These are phyloP conservation scores for Starmerella bombi DNA, from an alignment of 805 yeast species.

Conservation along the genomic window DNA sequence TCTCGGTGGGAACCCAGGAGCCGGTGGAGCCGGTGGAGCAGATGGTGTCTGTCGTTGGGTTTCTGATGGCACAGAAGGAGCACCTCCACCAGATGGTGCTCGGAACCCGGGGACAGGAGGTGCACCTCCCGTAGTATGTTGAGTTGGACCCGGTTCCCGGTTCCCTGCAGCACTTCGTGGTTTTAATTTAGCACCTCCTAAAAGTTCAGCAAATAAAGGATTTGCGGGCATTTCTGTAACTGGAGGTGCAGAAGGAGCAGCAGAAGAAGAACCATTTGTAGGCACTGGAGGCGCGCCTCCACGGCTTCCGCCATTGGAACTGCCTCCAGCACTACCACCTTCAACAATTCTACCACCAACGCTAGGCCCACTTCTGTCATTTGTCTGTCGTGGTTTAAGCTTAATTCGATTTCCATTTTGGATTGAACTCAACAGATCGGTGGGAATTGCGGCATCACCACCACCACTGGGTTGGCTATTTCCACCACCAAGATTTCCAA, in stretches of 20 bases:
- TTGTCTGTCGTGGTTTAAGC: constrained; percentile 50
- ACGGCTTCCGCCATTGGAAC: constrained; percentile 19
- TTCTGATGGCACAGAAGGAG: constrained; percentile 10
- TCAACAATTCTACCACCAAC: constrained; percentile 31
- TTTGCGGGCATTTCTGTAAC: constrained; percentile 16
- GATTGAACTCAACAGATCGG: constrained; percentile 61
- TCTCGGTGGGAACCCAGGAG: neutral
- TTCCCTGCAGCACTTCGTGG: constrained; percentile 7
- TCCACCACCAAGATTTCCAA: constrained; percentile 22
- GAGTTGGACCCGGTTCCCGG: constrained; percentile 4
- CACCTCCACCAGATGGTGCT: constrained; percentile 1
- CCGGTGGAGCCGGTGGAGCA: constrained; percentile 17
- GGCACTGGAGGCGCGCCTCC: constrained; percentile 10
- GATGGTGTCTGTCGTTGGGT: constrained; percentile 19
- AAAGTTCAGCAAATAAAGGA: constrained; percentile 18
- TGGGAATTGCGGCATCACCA: constrained; percentile 24
- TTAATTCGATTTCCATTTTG: constrained; percentile 43
- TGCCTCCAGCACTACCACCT: constrained; percentile 19
- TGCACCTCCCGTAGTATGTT: constrained; percentile 5
- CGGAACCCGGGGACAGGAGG: constrained; percentile 14
- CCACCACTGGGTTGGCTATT: constrained; percentile 25
- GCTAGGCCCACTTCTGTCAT: constrained; percentile 52
- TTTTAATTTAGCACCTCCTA: constrained; percentile 15
- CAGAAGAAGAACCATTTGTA: constrained; percentile 7
- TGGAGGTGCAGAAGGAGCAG: constrained; percentile 5